Base-by-base conservation (phyloP, 176 grass and related monocot genomes). In the Oryza australiensis region DNA sequence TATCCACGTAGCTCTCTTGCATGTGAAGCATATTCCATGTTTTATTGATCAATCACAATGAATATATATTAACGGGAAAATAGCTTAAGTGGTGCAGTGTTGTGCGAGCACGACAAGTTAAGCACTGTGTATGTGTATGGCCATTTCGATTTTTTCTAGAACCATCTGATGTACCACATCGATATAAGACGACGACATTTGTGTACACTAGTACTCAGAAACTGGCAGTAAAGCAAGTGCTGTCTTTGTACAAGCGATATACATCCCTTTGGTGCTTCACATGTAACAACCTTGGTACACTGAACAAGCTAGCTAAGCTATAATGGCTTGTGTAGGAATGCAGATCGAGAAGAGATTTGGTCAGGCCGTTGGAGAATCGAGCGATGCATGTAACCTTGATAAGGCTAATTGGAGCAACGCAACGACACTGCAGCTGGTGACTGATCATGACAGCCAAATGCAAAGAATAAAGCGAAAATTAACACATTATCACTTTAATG, bases 21-120 rank as follows among this genome's bases (percentile, higher is more conserved):
- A 74, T 65, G 59, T 74, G 57, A 82, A 65, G 70, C 28, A 83
- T 83, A 66, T 83, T 66, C 41, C 13, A 45, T 51, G 41, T 66
- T 51, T 64, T 14, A 8, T 41, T 76, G 43, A 46, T 46, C 5
- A 71, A n/a, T n/a, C 6, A 66, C n/a, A n/a, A n/a, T n/a, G n/a
- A n/a, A n/a, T n/a, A n/a, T n/a, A n/a, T n/a, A 66, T 7, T 55
- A n/a, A 55, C 20, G 20, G 20, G 15, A 38, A 75, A 62, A 66
- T 41, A 35, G 1, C 7, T 18, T 29, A 3, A 43, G 51, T 16
- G 70, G 3, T 40, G 38, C 38, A 40, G 38, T 40, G 38, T 53
- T 55, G 51, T 55, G 51, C 5, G 18, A 22, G 51, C 43, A 12
- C 14, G 42, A 73, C 43, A 27, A 22, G 6, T 22, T 53, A 51